Conservation (phyloP, 1,284 basidiomycete genomes). For the Acaromyces ingoldii region DNA sequence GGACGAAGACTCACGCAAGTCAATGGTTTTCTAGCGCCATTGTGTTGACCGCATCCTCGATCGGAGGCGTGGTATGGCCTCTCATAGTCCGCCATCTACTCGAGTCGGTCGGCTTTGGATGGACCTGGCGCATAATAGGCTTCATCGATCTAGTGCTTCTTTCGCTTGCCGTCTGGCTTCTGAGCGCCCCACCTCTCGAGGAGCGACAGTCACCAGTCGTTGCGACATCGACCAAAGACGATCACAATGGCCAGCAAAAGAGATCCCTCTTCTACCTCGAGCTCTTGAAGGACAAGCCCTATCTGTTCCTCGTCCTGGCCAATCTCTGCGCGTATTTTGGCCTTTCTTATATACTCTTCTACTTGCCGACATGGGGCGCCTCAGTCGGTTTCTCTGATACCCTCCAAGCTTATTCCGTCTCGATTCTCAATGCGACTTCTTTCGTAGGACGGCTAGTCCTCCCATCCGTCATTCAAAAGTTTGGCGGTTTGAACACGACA, state of each 20-base stretch:
- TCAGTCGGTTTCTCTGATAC: background rate
- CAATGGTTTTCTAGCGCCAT: too few relatives aligned
- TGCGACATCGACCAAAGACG: background rate
- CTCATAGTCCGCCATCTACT: background rate
- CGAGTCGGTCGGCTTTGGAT: background rate
- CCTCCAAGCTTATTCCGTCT: conserved; percentile 1
- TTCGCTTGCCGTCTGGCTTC: background rate
- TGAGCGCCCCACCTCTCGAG: too few relatives aligned
- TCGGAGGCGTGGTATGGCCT: conserved; percentile 3
- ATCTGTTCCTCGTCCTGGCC: background rate
- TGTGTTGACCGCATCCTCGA: background rate
- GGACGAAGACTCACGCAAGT: too few relatives aligned
- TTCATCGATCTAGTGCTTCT: background rate
- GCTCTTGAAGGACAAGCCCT: background rate
- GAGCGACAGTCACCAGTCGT: too few relatives aligned
- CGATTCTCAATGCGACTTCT: conserved; percentile 3
- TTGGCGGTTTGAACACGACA: background rate
- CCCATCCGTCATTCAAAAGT: background rate
- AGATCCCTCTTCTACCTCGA: background rate
- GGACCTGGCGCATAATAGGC: conserved; percentile 1
- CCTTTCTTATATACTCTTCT: background rate
- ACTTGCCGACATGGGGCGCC: background rate
- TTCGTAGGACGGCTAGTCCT: background rate
- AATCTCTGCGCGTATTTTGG: background rate
- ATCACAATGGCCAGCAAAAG: background rate